A percentile compares a stretch with the other conserved stretches of the same genome.
phyloP scores from a whole-genome alignment of 1,284 basidiomycete genomes.

The Sporisorium exsertum region DNA sequence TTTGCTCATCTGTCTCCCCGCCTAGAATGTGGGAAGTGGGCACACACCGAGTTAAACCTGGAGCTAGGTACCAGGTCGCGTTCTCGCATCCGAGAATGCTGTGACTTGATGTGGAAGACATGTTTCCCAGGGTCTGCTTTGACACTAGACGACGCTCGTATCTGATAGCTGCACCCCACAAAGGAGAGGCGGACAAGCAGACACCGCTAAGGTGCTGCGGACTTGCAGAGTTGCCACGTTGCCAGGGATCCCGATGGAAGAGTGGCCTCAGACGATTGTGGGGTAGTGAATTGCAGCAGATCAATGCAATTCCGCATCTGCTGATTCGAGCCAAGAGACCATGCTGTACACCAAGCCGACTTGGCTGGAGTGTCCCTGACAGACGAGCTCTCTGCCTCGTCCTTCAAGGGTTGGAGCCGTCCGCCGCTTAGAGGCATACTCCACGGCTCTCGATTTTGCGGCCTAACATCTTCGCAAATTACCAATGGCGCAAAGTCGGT shows the following conservation, averaged over 20 bases:
- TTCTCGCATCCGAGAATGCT: neutral
- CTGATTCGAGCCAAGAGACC: neutral
- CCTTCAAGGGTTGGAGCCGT: neutral
- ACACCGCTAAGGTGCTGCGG: neutral
- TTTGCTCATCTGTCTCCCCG: neutral
- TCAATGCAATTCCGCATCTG: neutral
- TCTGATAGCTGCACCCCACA: neutral
- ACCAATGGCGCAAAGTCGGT: constrained; percentile 4
- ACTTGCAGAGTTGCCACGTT: neutral
- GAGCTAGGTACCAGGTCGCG: neutral
- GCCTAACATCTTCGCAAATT: neutral
- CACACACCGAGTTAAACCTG: neutral
- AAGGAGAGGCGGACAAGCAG: neutral
- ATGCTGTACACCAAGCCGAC: neutral
- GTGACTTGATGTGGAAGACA: neutral
- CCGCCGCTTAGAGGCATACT: neutral
- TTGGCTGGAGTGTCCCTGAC: neutral
- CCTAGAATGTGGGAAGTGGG: neutral
- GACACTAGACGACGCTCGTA: neutral
- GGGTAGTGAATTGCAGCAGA: neutral
- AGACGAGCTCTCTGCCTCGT: neutral
- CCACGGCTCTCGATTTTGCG: neutral
- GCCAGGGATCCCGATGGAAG: neutral
- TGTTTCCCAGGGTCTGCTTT: neutral
- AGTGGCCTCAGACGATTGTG: neutral